These are phyloP conservation scores for Capronia coronata DNA, from an alignment of 2,329 filamentous ascomycete genomes.

Conservation along the genomic window DNA sequence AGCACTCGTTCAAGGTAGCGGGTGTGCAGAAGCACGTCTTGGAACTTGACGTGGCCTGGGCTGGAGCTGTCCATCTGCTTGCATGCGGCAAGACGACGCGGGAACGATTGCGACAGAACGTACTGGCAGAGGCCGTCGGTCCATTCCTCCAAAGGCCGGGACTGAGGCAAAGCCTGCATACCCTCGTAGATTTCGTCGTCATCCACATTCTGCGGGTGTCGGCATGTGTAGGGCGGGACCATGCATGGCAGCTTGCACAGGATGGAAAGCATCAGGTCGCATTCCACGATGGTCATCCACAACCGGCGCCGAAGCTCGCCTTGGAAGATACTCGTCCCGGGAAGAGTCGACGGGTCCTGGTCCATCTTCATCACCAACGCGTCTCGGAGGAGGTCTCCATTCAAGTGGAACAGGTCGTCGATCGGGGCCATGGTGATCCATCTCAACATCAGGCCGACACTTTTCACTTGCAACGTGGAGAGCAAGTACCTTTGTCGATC, in stretches of 20 bases:
- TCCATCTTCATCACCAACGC: constrained; percentile 24
- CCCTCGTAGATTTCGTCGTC: constrained; percentile 23
- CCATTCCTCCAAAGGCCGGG: constrained; percentile 23
- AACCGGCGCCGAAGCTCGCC: constrained; percentile 30
- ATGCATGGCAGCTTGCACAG: constrained; percentile 25
- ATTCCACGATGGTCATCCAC: constrained; percentile 32
- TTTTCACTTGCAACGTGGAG: constrained; percentile 21
- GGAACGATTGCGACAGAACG: constrained; percentile 24
- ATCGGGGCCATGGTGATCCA: constrained; percentile 19
- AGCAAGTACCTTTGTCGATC: constrained; percentile 17
- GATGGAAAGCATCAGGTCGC: constrained; percentile 30
- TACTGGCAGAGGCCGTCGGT: constrained; percentile 26
- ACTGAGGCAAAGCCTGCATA: constrained; percentile 11
- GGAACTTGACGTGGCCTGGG: constrained; percentile 9
- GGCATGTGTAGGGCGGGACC: constrained; percentile 19
- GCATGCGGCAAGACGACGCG: constrained; percentile 23
- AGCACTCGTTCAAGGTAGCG: constrained; percentile 24
- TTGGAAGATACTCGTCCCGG: constrained; percentile 22
- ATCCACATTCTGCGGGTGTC: constrained; percentile 24
- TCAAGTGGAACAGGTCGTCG: constrained; percentile 21
- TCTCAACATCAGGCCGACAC: constrained; percentile 20
- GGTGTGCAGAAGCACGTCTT: constrained; percentile 22
- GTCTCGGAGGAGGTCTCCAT: constrained; percentile 23
- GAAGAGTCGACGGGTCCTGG: constrained; percentile 13
- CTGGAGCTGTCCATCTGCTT: constrained; percentile 15